Evolutionary conservation across 306 rosid species (phyloP).

Genomic region (Quercus dentata): DNA sequence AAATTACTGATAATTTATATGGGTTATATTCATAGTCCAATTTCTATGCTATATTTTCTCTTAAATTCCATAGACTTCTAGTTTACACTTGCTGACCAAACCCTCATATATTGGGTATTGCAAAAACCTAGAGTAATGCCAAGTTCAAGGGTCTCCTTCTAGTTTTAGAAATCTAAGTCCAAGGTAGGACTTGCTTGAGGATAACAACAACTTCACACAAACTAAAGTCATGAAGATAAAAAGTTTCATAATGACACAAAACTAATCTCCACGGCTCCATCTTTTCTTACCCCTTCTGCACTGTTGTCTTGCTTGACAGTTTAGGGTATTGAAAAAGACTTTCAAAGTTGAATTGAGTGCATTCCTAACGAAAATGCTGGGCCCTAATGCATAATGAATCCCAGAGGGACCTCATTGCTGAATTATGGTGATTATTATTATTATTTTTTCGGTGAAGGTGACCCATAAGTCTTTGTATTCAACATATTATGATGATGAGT

Average conservation of each 20-base stretch:
- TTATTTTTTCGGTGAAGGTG: background rate
- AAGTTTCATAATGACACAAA: background rate
- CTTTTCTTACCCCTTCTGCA: constrained; percentile 19
- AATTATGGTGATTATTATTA: background rate
- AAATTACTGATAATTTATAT: too few relatives aligned
- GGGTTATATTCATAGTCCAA: too few relatives aligned
- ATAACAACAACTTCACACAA: constrained; percentile 1
- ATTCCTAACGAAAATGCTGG: constrained; percentile 1
- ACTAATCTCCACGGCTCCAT: constrained; percentile 23
- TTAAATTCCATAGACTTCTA: constrained; percentile 14
- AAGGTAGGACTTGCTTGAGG: constrained; percentile 1
- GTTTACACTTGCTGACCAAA: constrained; percentile 15
- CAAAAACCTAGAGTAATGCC: background rate
- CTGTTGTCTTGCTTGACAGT: constrained; percentile 23
- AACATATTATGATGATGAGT: constrained; percentile 13
- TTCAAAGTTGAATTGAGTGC: constrained; percentile 9
- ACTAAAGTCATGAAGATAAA: background rate
- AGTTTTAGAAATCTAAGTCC: background rate
- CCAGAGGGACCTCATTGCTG: background rate
- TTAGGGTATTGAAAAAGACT: constrained; percentile 23
- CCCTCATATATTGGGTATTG: constrained; percentile 9
- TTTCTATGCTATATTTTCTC: background rate
- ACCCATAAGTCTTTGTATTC: background rate
- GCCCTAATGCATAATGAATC: constrained; percentile 19
- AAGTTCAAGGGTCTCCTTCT: background rate